A percentile compares a stretch with the other conserved stretches of the same genome.
phyloP scores from a whole-genome alignment of 345 rosid species.

The Cardiospermum halicacabum region DNA sequence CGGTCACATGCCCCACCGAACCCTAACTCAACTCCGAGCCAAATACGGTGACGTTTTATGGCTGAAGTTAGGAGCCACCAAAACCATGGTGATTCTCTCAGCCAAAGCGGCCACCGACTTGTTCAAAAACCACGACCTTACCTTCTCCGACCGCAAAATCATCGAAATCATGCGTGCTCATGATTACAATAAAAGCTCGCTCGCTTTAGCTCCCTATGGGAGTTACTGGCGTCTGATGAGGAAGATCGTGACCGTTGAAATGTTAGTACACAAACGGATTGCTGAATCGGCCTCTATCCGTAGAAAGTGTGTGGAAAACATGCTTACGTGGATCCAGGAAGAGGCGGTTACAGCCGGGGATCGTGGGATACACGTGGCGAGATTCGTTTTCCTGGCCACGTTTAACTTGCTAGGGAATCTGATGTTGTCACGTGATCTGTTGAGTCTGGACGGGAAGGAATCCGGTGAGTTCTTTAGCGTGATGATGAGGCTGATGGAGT shows the following conservation, averaged over 20 bases:
- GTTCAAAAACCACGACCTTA: conserved; percentile 55
- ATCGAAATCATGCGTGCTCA: conserved; percentile 38
- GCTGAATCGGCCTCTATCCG: conserved; percentile 32
- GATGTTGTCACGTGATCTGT: conserved; percentile 47
- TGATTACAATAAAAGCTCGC: conserved; percentile 34
- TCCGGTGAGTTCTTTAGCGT: conserved; percentile 27
- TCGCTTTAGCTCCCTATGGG: conserved; percentile 53
- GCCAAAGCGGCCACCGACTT: conserved; percentile 39
- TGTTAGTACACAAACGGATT: conserved; percentile 40
- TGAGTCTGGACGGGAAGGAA: conserved; percentile 35
- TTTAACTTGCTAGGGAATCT: conserved; percentile 52
- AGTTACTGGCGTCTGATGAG: conserved; percentile 45
- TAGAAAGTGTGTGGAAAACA: conserved; percentile 36
- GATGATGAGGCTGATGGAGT: conserved; percentile 31
- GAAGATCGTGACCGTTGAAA: conserved; percentile 43
- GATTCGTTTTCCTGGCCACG: conserved; percentile 34
- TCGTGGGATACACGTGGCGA: conserved; percentile 30
- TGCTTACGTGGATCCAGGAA: conserved; percentile 43
- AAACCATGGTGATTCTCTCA: conserved; percentile 51
- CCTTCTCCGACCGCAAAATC: conserved; percentile 45
- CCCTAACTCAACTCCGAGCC: conserved; percentile 26
- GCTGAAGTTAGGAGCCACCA: conserved; percentile 41
- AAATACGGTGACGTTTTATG: conserved; percentile 43
- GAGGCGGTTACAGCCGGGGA: conserved; percentile 16
- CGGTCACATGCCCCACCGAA: conserved; percentile 47